Evolutionary conservation across 2,329 filamentous ascomycete species (phyloP).

Genomic region (Xylariaceae sp.): DNA sequence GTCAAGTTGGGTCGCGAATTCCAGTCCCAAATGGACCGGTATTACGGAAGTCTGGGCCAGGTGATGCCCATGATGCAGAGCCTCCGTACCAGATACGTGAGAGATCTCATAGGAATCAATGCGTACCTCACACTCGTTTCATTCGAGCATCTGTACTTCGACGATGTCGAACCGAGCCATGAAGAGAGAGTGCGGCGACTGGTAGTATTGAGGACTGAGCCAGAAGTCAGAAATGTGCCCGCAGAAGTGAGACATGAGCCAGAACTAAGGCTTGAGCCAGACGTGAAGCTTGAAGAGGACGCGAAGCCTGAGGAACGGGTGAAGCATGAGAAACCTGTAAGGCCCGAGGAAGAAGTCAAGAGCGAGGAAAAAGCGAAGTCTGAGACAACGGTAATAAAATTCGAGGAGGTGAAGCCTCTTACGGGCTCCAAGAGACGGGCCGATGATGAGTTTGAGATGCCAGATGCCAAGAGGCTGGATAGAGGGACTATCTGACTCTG

Average conservation of each 20-base stretch:
- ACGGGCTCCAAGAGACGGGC: neutral
- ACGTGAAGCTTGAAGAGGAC: too few relatives aligned
- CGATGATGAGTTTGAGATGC: neutral
- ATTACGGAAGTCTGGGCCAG: neutral
- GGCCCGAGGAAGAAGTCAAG: too few relatives aligned
- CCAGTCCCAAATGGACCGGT: neutral
- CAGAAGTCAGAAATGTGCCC: too few relatives aligned
- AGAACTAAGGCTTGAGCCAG: too few relatives aligned
- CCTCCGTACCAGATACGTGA: constrained; percentile 4
- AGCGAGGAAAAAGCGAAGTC: too few relatives aligned
- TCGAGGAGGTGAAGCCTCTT: neutral
- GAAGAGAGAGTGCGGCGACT: too few relatives aligned
- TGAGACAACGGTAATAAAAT: too few relatives aligned
- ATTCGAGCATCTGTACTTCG: neutral
- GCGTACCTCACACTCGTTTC: neutral
- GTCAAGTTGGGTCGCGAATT: constrained; percentile 1
- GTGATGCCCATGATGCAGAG: neutral
- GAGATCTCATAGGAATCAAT: neutral
- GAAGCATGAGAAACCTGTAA: too few relatives aligned
- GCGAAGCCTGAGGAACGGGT: too few relatives aligned
- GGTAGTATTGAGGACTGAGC: too few relatives aligned
- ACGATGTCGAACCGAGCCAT: neutral
- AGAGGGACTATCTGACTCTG: neutral
- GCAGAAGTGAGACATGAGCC: too few relatives aligned
- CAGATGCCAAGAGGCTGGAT: neutral